Conservation (phyloP, 1,139 yeast species). For the Pichiaceae sp. region DNA sequence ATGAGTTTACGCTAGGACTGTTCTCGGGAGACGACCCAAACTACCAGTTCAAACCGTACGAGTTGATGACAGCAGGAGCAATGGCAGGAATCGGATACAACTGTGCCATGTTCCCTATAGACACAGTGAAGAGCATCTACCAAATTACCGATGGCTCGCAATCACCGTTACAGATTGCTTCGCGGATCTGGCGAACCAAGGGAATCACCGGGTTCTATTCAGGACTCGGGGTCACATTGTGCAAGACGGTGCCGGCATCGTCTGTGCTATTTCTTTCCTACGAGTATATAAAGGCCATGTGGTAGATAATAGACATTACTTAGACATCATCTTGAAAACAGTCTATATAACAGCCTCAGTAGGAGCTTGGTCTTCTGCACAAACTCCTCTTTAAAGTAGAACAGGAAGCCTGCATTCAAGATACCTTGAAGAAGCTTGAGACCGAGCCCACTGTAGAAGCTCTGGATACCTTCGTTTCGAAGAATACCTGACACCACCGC, state of each 20-base stretch:
- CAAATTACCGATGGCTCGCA: constrained; percentile 44
- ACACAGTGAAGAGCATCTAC: constrained; percentile 80
- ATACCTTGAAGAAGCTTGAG: constrained; percentile 81
- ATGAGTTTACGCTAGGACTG: constrained; percentile 46
- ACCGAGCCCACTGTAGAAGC: constrained; percentile 74
- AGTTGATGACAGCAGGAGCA: constrained; percentile 71
- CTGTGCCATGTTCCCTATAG: constrained; percentile 77
- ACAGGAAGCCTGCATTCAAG: constrained; percentile 81
- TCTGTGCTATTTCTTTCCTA: constrained; percentile 79
- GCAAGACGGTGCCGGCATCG: constrained; percentile 83
- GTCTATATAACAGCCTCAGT: constrained; percentile 26
- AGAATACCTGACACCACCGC: constrained; percentile 43
- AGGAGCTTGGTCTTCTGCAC: constrained; percentile 41
- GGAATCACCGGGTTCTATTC: constrained; percentile 68
- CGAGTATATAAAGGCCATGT: constrained; percentile 46
- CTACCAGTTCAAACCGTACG: constrained; percentile 33
- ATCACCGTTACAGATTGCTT: constrained; percentile 27
- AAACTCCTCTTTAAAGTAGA: constrained; percentile 85
- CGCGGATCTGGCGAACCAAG: constrained; percentile 33
- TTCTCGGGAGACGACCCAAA: constrained; percentile 24
- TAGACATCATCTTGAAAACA: neutral
- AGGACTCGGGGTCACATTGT: constrained; percentile 76
- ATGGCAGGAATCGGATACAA: constrained; percentile 80
- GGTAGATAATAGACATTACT: neutral
- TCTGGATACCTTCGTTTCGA: constrained; percentile 60